Base-by-base conservation (phyloP, 345 rosid genomes). In the Rhizophora apiculata region DNA sequence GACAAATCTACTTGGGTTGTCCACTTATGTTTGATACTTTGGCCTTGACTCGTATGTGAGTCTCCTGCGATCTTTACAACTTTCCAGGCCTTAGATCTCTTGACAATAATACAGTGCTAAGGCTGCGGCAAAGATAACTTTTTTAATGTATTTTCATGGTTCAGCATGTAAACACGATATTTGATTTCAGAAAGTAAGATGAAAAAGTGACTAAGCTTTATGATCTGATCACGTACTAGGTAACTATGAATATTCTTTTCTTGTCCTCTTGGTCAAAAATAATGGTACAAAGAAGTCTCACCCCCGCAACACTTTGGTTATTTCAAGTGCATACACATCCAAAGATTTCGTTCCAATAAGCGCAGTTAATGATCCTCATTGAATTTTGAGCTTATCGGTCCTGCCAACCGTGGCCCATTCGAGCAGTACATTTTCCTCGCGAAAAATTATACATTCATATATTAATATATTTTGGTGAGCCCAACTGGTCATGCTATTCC, bases 1-100 rank as follows among this genome's bases (percentile, higher is more conserved):
- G 67, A 60, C 69, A 62, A 70, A 60, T 22, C 43, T 39, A 31
- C 21, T 49, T 30, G 21, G 31, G 51, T 8, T 74, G 74, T 72
- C 74, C 63, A 20, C 30, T 62, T 68, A 65, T 24, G 54, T 22
- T 37, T 34, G 19, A 62, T 57, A 34, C 59, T 72, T 10, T 59
- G 43, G 22, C 59, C 68, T 2, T 62, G 9, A 32, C 46, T 22
- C 15, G 6, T 58, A 39, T 27, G 24, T 31, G 22, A 22, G 48
- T 34, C 63, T 32, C 22, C 26, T 24, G 60, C 8, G 19, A 68
- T 29, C 21, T 68, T 36, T 13, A 19, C 11, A 43, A 57, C 7
- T 27, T 39, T 52, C 27, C 29, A 22, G 49, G 31, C 32, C 61
- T 54, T 53, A 31, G 55, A 48, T 54, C 56, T 15, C 29, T 54